phyloP scores from a whole-genome alignment of 2,329 filamentous ascomycete species.

The Ophiostoma populinum region DNA sequence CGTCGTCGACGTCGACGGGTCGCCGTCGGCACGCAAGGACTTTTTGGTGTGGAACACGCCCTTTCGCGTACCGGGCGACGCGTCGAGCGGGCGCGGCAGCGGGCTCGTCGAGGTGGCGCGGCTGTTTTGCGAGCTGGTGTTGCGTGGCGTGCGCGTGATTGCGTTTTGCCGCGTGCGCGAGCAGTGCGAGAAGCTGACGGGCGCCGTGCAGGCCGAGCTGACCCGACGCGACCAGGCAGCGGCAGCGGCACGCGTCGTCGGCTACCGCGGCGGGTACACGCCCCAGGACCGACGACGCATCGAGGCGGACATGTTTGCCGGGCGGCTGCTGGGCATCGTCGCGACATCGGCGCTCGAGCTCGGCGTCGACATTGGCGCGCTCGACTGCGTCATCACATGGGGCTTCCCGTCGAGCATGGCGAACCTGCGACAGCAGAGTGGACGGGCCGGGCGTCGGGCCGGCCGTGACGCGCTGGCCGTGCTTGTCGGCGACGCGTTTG shows the following conservation, averaged over 20 bases:
- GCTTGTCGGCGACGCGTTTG: conserved; percentile 73
- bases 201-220: conserved; percentile 64
- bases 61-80: conserved; percentile 75
- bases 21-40: conserved; percentile 80
- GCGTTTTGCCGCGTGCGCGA: conserved; percentile 81
- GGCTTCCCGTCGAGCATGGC: conserved; percentile 94
- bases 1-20: conserved; percentile 80
- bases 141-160: conserved; percentile 80
- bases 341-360: conserved; percentile 87
- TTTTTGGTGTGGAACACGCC: conserved; percentile 98
- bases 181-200: conserved; percentile 71
- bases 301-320: conserved; percentile 93
- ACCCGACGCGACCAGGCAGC: conserved; percentile 55
- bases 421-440: conserved; percentile 87
- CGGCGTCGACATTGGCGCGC: conserved; percentile 83
- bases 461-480: conserved; percentile 90
- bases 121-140: conserved; percentile 74
- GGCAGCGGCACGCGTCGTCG: conserved; percentile 70
- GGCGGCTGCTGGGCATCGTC: conserved; percentile 80
- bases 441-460: conserved; percentile 71
- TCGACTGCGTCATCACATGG: conserved; percentile 86
- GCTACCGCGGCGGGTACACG: conserved; percentile 88
- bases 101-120: conserved; percentile 73
- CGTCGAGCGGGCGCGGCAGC: conserved; percentile 70
- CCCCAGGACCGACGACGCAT: conserved; percentile 76